Base-by-base conservation (phyloP, 192 early-diverging fungal genomes). In the Coemansia sp. region DNA sequence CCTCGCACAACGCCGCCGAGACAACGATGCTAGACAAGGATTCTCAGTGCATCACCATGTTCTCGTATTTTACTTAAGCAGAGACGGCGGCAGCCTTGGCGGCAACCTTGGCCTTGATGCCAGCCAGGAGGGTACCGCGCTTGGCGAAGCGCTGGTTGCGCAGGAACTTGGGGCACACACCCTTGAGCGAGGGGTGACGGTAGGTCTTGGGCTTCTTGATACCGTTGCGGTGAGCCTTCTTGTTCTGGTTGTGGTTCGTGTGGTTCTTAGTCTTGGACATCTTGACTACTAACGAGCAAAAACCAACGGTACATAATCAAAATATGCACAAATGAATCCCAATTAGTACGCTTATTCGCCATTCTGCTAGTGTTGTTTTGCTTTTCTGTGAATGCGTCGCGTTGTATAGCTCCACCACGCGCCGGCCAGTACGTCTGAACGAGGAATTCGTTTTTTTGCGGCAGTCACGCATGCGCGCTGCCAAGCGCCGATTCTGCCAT, bases 181-280 rank as follows among this genome's bases (percentile, higher is more conserved):
- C 95, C 88, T 93, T 94, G 63, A 92, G 89, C 61, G 96, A 96
- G 73, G 91, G 89, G 82, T 94, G 87, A 65, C 89, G 87, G 86
- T 95, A 79, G 47, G 84, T 77, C 88, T 92, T 91, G 53, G 93
- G 91, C 91, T 97, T 96, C 89, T 95, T 97, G 87, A 99, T 95
- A 86, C 97, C 97, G 87, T 98, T 98, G 77, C 95, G 94, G 93
- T 99, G 97, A 87, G 95, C 95, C 92, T 99, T 98, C 83, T 86
- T 88, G 89, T 91, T 97, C 87, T 99, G 97, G 92, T 98, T 98
- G 94, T 98, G 96, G 90, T 97, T 98, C 86, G 97, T 98, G 91
- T 98, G 95, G 91, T 99, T 99, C 94, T 94, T 94, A 62, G 90
- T 91, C 86, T 94, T 94, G 85, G 92, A 75, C 92, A 92, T 92